These are phyloP conservation scores for Penicillium sp. DNA, from an alignment of 2,329 filamentous ascomycete genomes.

Conservation along the genomic window DNA sequence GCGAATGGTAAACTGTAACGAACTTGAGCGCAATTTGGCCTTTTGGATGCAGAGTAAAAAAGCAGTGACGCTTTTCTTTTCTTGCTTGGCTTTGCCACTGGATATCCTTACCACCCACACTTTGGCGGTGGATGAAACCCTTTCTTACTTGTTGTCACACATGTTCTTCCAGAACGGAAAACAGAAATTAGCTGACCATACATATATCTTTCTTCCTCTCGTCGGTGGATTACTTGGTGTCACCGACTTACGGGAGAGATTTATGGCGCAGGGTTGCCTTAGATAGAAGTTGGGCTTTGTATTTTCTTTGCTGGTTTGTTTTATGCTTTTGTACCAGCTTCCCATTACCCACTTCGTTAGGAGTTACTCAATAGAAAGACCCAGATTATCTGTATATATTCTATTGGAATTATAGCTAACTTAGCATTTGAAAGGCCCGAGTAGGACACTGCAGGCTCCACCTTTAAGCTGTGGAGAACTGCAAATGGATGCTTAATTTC, in stretches of 20 bases:
- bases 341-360: constrained; percentile 12
- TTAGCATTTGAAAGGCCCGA: not conserved
- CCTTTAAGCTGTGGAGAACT: not conserved
- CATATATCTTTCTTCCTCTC: constrained; percentile 5
- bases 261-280: constrained; percentile 16
- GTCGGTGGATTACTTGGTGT: not conserved
- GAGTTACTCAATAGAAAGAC: constrained; percentile 13
- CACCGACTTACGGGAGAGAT: not conserved
- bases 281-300: constrained; percentile 12
- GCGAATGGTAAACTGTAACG: not conserved
- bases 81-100: not conserved
- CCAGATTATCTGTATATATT: not conserved
- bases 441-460: not conserved
- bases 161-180: constrained; percentile 7
- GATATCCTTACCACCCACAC: not conserved
- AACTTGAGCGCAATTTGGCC: not conserved
- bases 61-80: not conserved
- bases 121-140: constrained; percentile 1
- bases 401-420: not conserved
- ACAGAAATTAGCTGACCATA: constrained; percentile 8
- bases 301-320: constrained; percentile 13
- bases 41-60: not conserved
- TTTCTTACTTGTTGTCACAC: constrained; percentile 1
- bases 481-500: not conserved
- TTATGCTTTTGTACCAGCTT: not conserved